phyloP scores from a whole-genome alignment of 148 eudicot species.

The Nyssa sinensis region DNA sequence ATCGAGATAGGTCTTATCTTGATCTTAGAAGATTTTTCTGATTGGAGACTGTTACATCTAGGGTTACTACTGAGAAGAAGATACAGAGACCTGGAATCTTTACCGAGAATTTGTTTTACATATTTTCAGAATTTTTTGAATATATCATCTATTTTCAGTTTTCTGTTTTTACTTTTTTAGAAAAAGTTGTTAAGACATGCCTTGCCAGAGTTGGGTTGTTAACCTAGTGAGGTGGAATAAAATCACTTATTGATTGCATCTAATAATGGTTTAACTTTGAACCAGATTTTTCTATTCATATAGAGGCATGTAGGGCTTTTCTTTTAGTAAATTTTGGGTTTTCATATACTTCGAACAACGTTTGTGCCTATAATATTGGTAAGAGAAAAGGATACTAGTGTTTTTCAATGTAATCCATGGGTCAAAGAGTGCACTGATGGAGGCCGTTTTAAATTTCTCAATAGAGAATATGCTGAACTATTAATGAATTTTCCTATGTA shows the following conservation, averaged over 20 bases:
- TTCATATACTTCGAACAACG: not conserved
- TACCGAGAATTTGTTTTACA: not conserved
- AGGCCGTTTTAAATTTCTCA: not conserved
- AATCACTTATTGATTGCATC: too few species aligned
- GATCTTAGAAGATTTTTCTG: not conserved
- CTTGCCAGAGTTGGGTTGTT: too few species aligned
- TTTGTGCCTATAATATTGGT: not conserved
- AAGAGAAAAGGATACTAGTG: not conserved
- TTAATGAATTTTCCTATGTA: not conserved
- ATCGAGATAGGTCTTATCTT: not conserved
- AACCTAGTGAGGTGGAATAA: not conserved
- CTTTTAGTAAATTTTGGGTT: not conserved
- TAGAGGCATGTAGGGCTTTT: too few species aligned
- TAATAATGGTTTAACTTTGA: not conserved
- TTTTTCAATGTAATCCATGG: not conserved
- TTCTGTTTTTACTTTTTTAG: not conserved
- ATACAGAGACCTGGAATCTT: not conserved
- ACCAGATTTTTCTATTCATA: too few species aligned
- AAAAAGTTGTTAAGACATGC: not conserved
- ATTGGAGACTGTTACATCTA: not conserved
- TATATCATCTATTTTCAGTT: not conserved
- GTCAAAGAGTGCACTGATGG: not conserved
- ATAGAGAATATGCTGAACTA: not conserved
- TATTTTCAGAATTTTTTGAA: not conserved
- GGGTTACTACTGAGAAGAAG: not conserved